phyloP scores from a whole-genome alignment of 2,329 filamentous ascomycete species.

The Xylariomycetidae sp. region DNA sequence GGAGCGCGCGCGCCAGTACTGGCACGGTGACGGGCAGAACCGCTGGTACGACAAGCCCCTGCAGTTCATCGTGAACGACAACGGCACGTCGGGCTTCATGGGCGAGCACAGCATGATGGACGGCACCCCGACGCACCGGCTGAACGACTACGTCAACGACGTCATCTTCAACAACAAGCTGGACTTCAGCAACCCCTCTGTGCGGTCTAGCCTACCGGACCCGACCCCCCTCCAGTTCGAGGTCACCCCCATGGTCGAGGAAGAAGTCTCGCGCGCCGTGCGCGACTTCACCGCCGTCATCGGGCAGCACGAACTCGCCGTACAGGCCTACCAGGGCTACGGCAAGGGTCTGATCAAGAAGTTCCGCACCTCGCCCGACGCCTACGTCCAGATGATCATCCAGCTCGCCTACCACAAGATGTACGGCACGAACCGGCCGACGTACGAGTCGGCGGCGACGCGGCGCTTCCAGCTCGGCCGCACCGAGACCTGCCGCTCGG shows the following conservation, averaged over 20 bases:
- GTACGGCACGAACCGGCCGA: constrained; percentile 96
- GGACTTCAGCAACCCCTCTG: constrained; percentile 70
- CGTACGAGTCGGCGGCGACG: constrained; percentile 93
- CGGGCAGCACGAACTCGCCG: constrained; percentile 78
- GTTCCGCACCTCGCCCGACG: constrained; percentile 96
- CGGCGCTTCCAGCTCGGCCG: constrained; percentile 94
- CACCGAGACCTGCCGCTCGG: constrained; percentile 89
- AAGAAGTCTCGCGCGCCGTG: constrained; percentile 72
- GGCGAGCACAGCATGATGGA: constrained; percentile 99
- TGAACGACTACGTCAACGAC: constrained; percentile 92
- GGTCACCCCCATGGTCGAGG: constrained; percentile 64
- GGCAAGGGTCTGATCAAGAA: constrained; percentile 99
- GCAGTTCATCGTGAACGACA: constrained; percentile 97
- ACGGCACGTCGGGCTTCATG: constrained; percentile 94
- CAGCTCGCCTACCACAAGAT: constrained; percentile 98
- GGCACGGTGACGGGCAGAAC: constrained; percentile 95
- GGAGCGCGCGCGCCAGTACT: constrained; percentile 93
- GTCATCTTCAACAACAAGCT: constrained; percentile 92
- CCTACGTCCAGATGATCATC: constrained; percentile 97
- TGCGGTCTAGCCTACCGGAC: constrained; percentile 80
- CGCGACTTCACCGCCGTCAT: constrained; percentile 79
- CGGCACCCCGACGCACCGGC: constrained; percentile 90
- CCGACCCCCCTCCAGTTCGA: constrained; percentile 74
- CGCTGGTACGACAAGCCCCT: constrained; percentile 97
- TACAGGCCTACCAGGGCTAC: constrained; percentile 95